Base-by-base conservation (phyloP, 2,329 filamentous ascomycete genomes). In the Hypomyces rosellus region DNA sequence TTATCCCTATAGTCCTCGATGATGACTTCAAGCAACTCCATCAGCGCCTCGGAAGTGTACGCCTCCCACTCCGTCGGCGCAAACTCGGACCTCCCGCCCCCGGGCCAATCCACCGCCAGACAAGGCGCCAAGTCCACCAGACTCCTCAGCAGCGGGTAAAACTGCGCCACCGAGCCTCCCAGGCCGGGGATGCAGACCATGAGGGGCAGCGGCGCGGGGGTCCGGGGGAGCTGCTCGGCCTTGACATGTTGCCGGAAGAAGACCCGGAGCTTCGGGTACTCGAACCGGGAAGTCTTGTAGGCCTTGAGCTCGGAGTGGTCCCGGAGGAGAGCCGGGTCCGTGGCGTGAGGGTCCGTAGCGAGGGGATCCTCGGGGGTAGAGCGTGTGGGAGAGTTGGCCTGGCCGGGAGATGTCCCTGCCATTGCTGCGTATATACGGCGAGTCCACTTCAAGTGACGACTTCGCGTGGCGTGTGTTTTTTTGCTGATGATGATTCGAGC, bases 171-270 rank as follows among this genome's bases (percentile, higher is more conserved):
- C 1, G 89, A 95, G 45, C 93, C 93, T n/a, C 92, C 93, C 9
- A 97, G 77, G 1, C 93, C 93, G 63, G 97, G 93, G 51, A 97
- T 76, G 63, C 95, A 96, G 40, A 97, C 90, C 3, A 97, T 72
- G 9, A 99, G 72, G 1, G 93, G 93, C 11, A 96, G 70, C 0
- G 88, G 84, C 1, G 80, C 77, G 1, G 89, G 88, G 54, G 83
- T 76, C 39, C 74, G 78, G 3, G 89, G 89, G 4, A 97, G 76
- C 65, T 93, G 88, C 53, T 84, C 80, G n/a, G 85, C 82, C 62
- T 96, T 89, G 16, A 84, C 80, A 68, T 96, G 93, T 49, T 81
- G 81, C 50, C 86, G 81, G 69, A 86, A 91, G 67, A 97, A 96
- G 40, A 91, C 84, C 50, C 92, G 83, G 55, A 97, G 77, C 33